Base-by-base conservation (phyloP, 345 rosid species). In the Syzygium grande region DNA sequence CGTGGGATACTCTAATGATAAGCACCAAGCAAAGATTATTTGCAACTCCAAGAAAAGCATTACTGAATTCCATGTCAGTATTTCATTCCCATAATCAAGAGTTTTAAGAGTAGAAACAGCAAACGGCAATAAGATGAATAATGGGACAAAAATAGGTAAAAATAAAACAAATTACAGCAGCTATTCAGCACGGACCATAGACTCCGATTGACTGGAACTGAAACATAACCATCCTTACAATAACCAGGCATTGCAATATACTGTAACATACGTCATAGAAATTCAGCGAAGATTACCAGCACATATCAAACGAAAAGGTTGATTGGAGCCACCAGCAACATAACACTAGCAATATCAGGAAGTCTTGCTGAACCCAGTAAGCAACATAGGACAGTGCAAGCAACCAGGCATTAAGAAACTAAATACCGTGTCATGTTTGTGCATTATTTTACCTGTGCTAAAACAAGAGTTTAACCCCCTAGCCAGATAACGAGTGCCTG, bases 401-500 rank as follows among this genome's bases (percentile, higher is more conserved):
- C 73, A 61, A 61, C 38, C 73, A n/a, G 73, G 38, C 73, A 61
- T 14, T 61, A n/a, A 38, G 83, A 38, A 73, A 73, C 46, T 73
- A 73, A 73, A 34, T 38, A 73, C 46, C 21, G 11, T 38, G 49
- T 49, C 83, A 38, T 58, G 85, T 38, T 51, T 27, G 46, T 46
- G 84, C 87, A 88, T 86, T 87, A 85, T 89, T 92, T 90, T 91
- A 96, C 99, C 99, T 85, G 99, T 96, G 89, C 99, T 97, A 92
- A 92, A 96, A 90, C 99, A 98, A 51, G 99, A 96, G 92, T 98
- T 98, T 88, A 98, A 89, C n/a, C 99, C 99, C 90, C 99, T 94
- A 84, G 99, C 99, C 93, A 98, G 92, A 93, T 95, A 98, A 86
- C 99, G 98, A 88, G 99, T 98, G 51, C 99, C 99, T 87, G 99